Conservation (phyloP, 805 yeast genomes). For the Lipomyces sp. region DNA sequence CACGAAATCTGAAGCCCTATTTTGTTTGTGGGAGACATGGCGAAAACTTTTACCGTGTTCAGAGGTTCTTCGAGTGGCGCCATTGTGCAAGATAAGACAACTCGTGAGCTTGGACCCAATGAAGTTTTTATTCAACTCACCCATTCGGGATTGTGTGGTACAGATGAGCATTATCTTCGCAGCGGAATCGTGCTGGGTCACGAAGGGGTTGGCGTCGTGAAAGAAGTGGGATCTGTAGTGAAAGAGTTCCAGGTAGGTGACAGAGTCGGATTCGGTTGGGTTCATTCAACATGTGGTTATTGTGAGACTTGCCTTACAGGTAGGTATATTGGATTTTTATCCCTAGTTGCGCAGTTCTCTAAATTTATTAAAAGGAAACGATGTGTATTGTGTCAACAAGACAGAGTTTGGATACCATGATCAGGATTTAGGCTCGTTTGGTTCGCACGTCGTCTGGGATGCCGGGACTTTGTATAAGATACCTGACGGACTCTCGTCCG, state of each 20-base stretch:
- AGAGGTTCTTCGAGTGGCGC: constrained; percentile 5
- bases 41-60: not conserved
- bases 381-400: not conserved
- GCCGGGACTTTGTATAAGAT: constrained; percentile 62
- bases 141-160: constrained; percentile 14
- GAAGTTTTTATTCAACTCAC: constrained; percentile 8
- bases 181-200: constrained; percentile 11
- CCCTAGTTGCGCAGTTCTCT: too few species aligned
- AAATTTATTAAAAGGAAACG: not conserved
- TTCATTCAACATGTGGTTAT: constrained; percentile 4
- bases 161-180: constrained; percentile 12
- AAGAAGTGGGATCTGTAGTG: not conserved
- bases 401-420: constrained; percentile 2
- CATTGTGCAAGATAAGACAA: not conserved
- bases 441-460: constrained; percentile 56
- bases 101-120: not conserved
- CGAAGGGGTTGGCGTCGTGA: constrained; percentile 14
- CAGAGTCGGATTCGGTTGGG: constrained; percentile 12
- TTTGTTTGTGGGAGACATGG: too few species aligned
- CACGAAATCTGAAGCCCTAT: too few species aligned
- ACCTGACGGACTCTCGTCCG: constrained; percentile 55
- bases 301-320: constrained; percentile 11
- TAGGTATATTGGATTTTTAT: not conserved
- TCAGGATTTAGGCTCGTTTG: constrained; percentile 9
- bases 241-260: constrained; percentile 5